Base-by-base conservation (phyloP, 768 basidiomycete species). In the Phlebiopsis flavidoalba region DNA sequence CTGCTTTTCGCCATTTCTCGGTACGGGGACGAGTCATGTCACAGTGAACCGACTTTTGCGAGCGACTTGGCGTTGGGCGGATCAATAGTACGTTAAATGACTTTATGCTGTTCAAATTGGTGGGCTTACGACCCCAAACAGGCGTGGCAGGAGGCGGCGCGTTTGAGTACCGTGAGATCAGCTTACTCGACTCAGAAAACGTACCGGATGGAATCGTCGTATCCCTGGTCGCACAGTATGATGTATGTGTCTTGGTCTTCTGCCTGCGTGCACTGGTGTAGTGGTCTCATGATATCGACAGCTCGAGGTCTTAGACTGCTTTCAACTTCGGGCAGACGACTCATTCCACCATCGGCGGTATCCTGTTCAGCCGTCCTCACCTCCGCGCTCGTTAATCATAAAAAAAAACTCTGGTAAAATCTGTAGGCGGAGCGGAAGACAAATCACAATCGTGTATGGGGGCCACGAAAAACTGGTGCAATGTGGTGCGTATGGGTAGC, bases 11-110 rank as follows among this genome's bases (percentile, higher is more conserved):
- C 82, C 11, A 64, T 89, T 36, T 75, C 77, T 36, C 79, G 83
- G 63, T 83, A 79, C 60, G 84, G n/a, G n/a, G 88, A 8, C 76
- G 81, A 71, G 75, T 14, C 77, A 82, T 31, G 73, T 91, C 58
- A 80, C 79, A 7, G 65, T 86, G 45, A 91, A 89, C 66, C 80
- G 80, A 26, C 66, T 86, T 15, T 77, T 92, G 37, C 83, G 88
- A 12, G 84, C 88, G 35, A 88, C 88, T 15, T 91, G 89, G 90
- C n/a, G n/a, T 66, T 86, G 5, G 86, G 87, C 17, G 87, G 90
- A 33, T 70, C 80, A 17, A 74, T 73, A 53, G 90, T 85, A 67
- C 43, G 75, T n/a, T 68, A 31, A 53, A 12, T n/a, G 17, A 31
- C 17, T n/a, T 3, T 36, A 35, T 35, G 33, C 10, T 17, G 17